Evolutionary conservation across 2,329 filamentous ascomycete genomes (phyloP).

Genomic region (Neofusicoccum parvum): DNA sequence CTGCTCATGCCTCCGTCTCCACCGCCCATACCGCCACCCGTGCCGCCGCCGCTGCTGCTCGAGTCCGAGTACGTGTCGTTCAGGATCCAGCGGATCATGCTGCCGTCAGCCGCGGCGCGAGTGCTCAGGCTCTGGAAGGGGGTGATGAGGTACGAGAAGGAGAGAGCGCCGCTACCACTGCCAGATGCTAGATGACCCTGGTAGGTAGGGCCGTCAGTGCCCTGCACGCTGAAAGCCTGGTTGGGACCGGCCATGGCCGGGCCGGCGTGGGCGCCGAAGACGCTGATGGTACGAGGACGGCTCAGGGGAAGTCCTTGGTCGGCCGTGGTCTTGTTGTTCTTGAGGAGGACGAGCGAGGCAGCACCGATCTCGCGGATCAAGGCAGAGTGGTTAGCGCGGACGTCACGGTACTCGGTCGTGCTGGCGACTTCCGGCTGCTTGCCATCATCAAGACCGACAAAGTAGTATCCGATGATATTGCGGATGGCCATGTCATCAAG

Average conservation of each 20-base stretch:
- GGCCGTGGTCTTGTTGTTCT: conserved; percentile 63
- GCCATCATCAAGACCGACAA: conserved; percentile 50
- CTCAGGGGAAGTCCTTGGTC: conserved; percentile 66
- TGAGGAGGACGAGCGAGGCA: conserved; percentile 50
- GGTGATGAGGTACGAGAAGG: conserved; percentile 60
- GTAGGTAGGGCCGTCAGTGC: conserved; percentile 53
- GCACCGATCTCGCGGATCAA: conserved; percentile 48
- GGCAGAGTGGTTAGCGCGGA: conserved; percentile 37
- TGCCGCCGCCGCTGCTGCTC: neutral
- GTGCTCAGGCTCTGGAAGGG: conserved; percentile 46
- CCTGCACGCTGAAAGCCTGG: conserved; percentile 75
- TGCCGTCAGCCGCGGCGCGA: conserved; percentile 41
- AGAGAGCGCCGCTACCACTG: conserved; percentile 87
- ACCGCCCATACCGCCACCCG: neutral
- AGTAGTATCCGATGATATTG: conserved; percentile 53
- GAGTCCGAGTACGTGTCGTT: conserved; percentile 18
- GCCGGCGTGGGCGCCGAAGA: conserved; percentile 54
- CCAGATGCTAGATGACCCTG: conserved; percentile 77
- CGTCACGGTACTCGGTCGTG: conserved; percentile 25
- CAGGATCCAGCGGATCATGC: conserved; percentile 26
- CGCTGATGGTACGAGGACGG: conserved; percentile 49
- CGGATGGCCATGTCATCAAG: conserved; percentile 40
- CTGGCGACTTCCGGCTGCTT: conserved; percentile 41
- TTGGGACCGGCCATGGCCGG: conserved; percentile 49
- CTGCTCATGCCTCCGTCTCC: neutral